Evolutionary conservation across 371 early-diverging fungal species (phyloP).

Genomic region (Syncephalastrum monosporum): DNA sequence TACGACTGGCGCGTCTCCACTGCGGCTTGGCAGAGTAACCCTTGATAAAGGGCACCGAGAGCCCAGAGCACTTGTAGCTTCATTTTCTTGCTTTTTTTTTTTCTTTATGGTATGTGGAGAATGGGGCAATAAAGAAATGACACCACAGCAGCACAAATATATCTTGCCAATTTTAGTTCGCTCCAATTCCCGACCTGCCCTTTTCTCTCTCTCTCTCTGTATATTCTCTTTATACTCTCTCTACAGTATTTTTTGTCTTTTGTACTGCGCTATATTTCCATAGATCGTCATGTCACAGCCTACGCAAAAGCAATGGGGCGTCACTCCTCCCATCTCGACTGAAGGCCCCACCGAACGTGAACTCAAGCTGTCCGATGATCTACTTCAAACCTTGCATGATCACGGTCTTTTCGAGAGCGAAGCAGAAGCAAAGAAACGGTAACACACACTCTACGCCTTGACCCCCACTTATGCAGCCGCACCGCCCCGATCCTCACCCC

Average conservation of each 20-base stretch:
- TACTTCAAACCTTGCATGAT: slow-evolving; percentile 67
- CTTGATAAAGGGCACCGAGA: too few species aligned
- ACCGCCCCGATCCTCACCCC: too few species aligned
- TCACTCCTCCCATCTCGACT: slow-evolving; percentile 62
- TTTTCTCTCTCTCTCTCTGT: not conserved
- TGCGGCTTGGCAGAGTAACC: too few species aligned
- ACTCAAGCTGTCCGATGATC: slow-evolving; percentile 55
- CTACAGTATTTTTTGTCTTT: not conserved
- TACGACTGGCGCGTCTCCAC: too few species aligned
- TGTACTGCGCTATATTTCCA: not conserved
- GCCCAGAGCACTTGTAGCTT: too few species aligned
- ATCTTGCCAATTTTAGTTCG: too few species aligned
- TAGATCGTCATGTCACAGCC: slow-evolving; percentile 3
- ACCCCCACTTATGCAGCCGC: too few species aligned
- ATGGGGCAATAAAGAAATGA: too few species aligned
- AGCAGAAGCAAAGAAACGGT: slow-evolving; percentile 61
- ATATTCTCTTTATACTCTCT: too few species aligned
- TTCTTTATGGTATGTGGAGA: too few species aligned
- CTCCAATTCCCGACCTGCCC: not conserved
- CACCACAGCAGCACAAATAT: too few species aligned
- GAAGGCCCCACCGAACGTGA: slow-evolving; percentile 63
- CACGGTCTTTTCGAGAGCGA: slow-evolving; percentile 80
- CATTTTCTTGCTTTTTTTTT: too few species aligned
- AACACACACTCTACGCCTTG: not conserved
- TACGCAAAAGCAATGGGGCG: slow-evolving; percentile 49